A percentile compares a stretch with the other conserved stretches of the same genome.
phyloP scores from a whole-genome alignment of 2,329 filamentous ascomycete species.

The Dothiorella sarmentorum region DNA sequence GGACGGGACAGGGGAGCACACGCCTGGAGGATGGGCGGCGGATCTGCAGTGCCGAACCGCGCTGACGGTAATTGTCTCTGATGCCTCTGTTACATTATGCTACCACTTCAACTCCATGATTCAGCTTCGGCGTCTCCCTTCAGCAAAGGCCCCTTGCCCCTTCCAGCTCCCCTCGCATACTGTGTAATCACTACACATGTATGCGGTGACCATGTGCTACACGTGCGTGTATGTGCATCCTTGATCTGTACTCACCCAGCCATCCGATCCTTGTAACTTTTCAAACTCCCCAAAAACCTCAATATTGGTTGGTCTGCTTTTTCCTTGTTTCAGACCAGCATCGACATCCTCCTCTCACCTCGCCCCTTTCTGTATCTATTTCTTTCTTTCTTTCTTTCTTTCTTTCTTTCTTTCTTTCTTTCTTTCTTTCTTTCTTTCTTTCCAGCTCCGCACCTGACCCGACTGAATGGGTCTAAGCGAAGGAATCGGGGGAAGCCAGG shows the following conservation, averaged over 20 bases:
- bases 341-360: neutral
- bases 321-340: neutral
- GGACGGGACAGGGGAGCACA: neutral
- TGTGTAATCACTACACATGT: neutral
- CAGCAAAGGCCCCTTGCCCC: neutral
- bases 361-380: no score
- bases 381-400: no score
- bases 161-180: neutral
- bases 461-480: no score
- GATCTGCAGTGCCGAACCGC: slow-evolving; percentile 13
- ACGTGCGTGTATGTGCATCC: neutral
- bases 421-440: no score
- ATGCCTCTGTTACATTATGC: neutral
- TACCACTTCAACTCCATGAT: neutral
- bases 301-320: neutral
- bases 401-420: no score
- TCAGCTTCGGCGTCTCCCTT: neutral
- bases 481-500: no score
- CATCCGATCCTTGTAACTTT: neutral
- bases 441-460: no score
- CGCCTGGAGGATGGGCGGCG: neutral
- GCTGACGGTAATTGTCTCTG: neutral
- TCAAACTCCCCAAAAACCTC: neutral
- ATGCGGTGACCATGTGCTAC: neutral
- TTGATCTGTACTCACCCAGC: neutral